Evolutionary conservation across 441 rosid species (phyloP).

Genomic region (Kokia cookei): DNA sequence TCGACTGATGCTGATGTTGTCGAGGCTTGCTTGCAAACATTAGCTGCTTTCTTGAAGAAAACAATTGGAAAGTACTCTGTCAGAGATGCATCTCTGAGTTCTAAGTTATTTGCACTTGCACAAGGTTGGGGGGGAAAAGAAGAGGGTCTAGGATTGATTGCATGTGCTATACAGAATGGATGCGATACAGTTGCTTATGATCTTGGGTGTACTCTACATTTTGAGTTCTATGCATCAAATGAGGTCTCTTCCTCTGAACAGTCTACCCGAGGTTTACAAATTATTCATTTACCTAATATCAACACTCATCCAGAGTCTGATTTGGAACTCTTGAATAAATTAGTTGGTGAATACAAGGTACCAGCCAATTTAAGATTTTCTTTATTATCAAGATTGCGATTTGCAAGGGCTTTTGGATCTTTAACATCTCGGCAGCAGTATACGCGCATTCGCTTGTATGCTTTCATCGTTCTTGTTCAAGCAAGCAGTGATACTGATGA

Average conservation of each 20-base stretch:
- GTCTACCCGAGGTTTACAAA: constrained; percentile 56
- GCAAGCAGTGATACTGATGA: constrained; percentile 78
- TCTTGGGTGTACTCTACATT: constrained; percentile 92
- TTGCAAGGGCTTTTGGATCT: constrained; percentile 86
- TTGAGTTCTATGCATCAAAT: constrained; percentile 77
- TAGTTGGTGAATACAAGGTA: constrained; percentile 70
- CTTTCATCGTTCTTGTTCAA: constrained; percentile 91
- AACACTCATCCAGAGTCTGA: constrained; percentile 54
- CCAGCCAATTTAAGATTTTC: constrained; percentile 83
- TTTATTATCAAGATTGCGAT: constrained; percentile 78
- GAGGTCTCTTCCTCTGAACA: constrained; percentile 33
- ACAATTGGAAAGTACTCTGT: constrained; percentile 78
- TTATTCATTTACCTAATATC: constrained; percentile 70
- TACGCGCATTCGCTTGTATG: constrained; percentile 87
- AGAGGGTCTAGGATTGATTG: constrained; percentile 93
- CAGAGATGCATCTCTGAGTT: constrained; percentile 70
- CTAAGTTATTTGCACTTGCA: constrained; percentile 89
- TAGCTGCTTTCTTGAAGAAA: constrained; percentile 87
- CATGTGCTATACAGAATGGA: constrained; percentile 60
- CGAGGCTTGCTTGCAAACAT: constrained; percentile 88
- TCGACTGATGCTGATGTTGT: constrained; percentile 96
- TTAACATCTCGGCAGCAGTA: constrained; percentile 74
- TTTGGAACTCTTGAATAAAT: constrained; percentile 69
- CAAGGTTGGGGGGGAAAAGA: constrained; percentile 99
- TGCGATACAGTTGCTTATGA: constrained; percentile 70